Evolutionary conservation across 164 flowering plant species (phyloP).

Genomic region (Nelumbo lutea): DNA sequence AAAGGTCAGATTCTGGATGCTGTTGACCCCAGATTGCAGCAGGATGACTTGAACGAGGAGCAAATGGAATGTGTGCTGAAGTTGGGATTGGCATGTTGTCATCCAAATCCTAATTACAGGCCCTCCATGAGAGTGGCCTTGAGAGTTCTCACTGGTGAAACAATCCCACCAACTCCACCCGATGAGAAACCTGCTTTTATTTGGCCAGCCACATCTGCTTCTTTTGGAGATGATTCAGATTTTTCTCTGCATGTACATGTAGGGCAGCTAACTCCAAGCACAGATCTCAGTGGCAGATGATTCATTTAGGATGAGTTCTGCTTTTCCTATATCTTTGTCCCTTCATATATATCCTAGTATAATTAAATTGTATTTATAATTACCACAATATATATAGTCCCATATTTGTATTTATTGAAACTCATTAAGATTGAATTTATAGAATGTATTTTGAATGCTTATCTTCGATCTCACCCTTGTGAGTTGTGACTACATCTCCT

Average conservation of each 20-base stretch:
- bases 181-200: constrained; percentile 37
- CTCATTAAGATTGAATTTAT: too few species aligned
- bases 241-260: constrained; percentile 12
- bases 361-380: too few species aligned
- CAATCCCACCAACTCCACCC: constrained; percentile 31
- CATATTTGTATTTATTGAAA: too few species aligned
- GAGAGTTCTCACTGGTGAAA: neutral
- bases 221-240: constrained; percentile 14
- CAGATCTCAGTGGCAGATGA: constrained; percentile 37
- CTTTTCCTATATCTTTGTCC: too few species aligned
- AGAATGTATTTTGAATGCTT: too few species aligned
- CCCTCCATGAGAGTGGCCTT: constrained; percentile 34
- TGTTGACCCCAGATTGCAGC: constrained; percentile 29
- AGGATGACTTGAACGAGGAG: constrained; percentile 16
- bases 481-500: too few species aligned
- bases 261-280: constrained; percentile 20
- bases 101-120: constrained; percentile 51
- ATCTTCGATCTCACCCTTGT: too few species aligned
- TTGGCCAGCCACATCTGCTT: constrained; percentile 34
- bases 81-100: constrained; percentile 52
- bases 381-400: too few species aligned
- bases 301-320: neutral
- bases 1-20: constrained; percentile 20
- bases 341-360: neutral
- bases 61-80: constrained; percentile 26